Conservation (phyloP, 2,329 filamentous ascomycete species). For the Phaeosphaeriaceae sp. region DNA sequence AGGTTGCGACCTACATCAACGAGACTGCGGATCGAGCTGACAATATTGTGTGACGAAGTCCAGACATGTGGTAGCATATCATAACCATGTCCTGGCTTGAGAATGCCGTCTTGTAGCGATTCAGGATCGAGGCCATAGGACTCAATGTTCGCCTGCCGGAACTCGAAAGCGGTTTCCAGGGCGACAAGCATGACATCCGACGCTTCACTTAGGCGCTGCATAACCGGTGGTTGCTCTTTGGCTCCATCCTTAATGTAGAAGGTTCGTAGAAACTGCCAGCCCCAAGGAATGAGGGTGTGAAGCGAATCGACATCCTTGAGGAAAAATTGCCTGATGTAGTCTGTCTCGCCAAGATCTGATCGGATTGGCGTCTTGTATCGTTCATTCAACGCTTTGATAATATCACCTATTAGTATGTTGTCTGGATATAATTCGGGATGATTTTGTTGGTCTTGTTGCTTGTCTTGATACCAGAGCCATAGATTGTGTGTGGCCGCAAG, state of each 20-base stretch:
- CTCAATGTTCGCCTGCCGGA: conserved; percentile 71
- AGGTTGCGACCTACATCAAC: conserved; percentile 51
- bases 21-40: conserved; percentile 48
- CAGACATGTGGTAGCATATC: conserved; percentile 78
- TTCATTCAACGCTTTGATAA: conserved; percentile 77
- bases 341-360: conserved; percentile 71
- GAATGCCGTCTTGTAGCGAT: conserved; percentile 58
- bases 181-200: conserved; percentile 73
- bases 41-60: conserved; percentile 70
- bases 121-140: conserved; percentile 77
- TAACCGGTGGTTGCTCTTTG: conserved; percentile 59
- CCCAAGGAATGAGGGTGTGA: conserved; percentile 79
- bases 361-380: conserved; percentile 74
- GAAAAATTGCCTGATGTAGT: conserved; percentile 86
- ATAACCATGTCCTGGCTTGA: conserved; percentile 61
- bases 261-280: conserved; percentile 69
- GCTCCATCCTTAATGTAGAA: conserved; percentile 72
- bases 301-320: conserved; percentile 68
- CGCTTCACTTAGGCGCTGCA: conserved; percentile 66
- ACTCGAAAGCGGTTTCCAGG: conserved; percentile 69
- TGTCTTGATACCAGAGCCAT: conserved; percentile 80
- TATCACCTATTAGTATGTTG: conserved; percentile 73
- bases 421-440: conserved; percentile 64
- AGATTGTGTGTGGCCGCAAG: conserved; percentile 78
- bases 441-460: conserved; percentile 71